phyloP scores from a whole-genome alignment of 495 filamentous ascomycete genomes.

The Tetracladium marchalianum region DNA sequence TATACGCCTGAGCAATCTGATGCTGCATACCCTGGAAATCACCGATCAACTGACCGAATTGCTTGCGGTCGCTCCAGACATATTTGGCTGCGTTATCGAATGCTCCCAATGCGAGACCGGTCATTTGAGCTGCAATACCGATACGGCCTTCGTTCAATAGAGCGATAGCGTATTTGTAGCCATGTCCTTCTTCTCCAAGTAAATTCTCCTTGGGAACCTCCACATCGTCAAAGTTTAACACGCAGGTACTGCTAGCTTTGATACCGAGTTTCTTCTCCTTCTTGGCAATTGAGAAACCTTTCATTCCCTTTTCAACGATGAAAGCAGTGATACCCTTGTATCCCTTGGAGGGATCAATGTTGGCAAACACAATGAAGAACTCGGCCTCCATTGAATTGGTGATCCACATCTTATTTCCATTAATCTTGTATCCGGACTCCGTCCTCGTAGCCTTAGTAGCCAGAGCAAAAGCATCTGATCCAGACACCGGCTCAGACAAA shows the following conservation, averaged over 20 bases:
- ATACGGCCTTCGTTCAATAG: conserved; percentile 97
- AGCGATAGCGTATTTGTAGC: conserved; percentile 95
- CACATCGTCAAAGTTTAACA: conserved; percentile 95
- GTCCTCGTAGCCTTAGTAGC: conserved; percentile 73
- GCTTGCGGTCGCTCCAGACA: conserved; percentile 94
- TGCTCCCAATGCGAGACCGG: conserved; percentile 85
- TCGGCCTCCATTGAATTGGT: conserved; percentile 90
- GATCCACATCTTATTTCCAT: conserved; percentile 98
- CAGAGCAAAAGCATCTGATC: conserved; percentile 92
- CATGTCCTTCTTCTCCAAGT: conserved; percentile 78
- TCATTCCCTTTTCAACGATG: conserved; percentile 79
- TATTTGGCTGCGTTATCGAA: conserved; percentile 92
- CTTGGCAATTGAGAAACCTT: conserved; percentile 92
- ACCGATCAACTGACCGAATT: conserved; percentile 88
- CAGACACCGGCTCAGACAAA: conserved; percentile 86
- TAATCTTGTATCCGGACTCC: conserved; percentile 73
- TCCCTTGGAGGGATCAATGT: conserved; percentile 75
- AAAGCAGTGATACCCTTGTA: conserved; percentile 97
- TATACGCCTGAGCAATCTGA: conserved; percentile 93
- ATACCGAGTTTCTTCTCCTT: conserved; percentile 99
- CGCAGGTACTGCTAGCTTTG: conserved; percentile 87
- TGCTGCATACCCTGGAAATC: conserved; percentile 99
- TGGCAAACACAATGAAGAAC: conserved; percentile 97
- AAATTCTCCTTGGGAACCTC: conserved; percentile 80
- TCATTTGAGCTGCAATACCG: conserved; percentile 98